Evolutionary conservation across 805 yeast species (phyloP).

Genomic region (Jamesozyma piceae): DNA sequence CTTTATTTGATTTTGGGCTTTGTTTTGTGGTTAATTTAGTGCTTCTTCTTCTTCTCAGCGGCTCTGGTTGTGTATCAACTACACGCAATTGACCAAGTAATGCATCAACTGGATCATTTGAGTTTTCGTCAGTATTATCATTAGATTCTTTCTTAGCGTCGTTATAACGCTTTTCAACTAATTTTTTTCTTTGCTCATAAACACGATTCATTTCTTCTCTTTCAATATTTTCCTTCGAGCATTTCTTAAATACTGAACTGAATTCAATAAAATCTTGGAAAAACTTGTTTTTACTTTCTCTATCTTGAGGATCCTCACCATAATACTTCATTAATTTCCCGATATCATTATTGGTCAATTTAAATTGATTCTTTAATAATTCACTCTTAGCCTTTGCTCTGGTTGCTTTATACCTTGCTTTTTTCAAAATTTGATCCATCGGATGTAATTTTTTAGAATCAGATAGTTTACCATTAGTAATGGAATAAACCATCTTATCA

Average conservation of each 20-base stretch:
- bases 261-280: conserved; percentile 55
- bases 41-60: conserved; percentile 16
- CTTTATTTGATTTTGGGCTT: neutral
- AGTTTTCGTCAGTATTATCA: conserved; percentile 6
- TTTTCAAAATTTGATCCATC: conserved; percentile 47
- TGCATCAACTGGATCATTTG: conserved; percentile 19
- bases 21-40: conserved; percentile 3
- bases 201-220: conserved; percentile 60
- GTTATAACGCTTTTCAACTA: conserved; percentile 27
- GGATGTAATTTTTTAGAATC: conserved; percentile 58
- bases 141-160: neutral
- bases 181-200: conserved; percentile 53
- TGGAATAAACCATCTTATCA: conserved; percentile 42
- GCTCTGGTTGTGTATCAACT: conserved; percentile 12
- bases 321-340: conserved; percentile 56
- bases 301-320: conserved; percentile 56
- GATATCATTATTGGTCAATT: conserved; percentile 42
- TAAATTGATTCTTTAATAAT: conserved; percentile 41
- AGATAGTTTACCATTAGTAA: conserved; percentile 56
- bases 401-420: conserved; percentile 44
- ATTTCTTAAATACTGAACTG: conserved; percentile 51
- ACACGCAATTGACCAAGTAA: conserved; percentile 22
- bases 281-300: conserved; percentile 48
- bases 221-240: conserved; percentile 54
- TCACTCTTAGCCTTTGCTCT: conserved; percentile 47